Conservation (phyloP, 306 rosid species). For the Castanospermum australe region DNA sequence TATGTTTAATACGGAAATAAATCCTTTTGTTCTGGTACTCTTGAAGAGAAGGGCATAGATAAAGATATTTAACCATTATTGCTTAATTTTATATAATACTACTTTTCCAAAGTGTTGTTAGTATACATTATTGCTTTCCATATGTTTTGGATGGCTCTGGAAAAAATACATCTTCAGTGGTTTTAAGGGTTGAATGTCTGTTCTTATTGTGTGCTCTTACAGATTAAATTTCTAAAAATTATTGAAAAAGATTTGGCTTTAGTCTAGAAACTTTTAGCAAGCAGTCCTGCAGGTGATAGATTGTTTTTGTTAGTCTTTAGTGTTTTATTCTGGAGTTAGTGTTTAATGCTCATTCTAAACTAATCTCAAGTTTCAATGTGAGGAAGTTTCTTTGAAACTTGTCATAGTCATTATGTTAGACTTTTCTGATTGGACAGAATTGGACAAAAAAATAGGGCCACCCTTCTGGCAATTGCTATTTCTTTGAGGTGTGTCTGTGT, state of each 20-base stretch:
- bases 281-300: background rate
- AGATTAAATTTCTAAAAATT: background rate
- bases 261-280: background rate
- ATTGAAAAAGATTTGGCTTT: background rate
- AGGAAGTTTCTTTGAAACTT: background rate
- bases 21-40: background rate
- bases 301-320: background rate
- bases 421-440: background rate
- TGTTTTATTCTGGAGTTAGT: constrained; percentile 6
- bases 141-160: background rate
- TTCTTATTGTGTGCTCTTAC: background rate
- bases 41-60: background rate
- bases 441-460: background rate
- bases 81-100: background rate
- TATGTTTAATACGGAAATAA: background rate
- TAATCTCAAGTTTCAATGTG: background rate
- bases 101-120: background rate
- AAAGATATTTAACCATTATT: background rate
- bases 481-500: background rate
- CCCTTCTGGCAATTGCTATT: background rate
- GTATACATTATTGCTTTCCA: background rate
- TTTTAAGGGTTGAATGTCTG: background rate
- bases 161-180: background rate
- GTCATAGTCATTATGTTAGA: background rate
- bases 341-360: background rate